A percentile compares a stretch with the other conserved stretches of the same genome.
Evolutionary conservation across 306 rosid genomes (phyloP).

Genomic region (Casuarina glauca): DNA sequence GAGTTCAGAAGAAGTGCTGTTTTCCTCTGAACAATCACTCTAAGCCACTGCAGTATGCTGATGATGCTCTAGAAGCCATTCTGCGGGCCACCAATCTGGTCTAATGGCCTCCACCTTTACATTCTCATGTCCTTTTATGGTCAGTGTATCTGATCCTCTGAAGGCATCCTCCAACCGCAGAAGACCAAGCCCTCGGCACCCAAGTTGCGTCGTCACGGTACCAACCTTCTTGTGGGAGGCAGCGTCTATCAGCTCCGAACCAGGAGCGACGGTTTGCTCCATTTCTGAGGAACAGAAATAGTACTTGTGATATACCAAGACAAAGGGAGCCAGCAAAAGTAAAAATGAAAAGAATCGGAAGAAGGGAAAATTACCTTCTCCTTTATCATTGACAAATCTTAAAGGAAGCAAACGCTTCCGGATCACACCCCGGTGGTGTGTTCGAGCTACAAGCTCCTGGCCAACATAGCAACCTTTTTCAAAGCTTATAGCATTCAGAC

Average conservation of each 20-base stretch:
- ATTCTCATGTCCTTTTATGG: constrained; percentile 54
- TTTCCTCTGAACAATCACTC: background rate
- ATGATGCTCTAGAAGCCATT: constrained; percentile 41
- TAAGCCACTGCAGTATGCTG: constrained; percentile 29
- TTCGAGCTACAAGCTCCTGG: constrained; percentile 87
- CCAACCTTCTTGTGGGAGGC: constrained; percentile 66
- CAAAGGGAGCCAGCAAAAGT: too few relatives aligned
- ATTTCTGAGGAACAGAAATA: constrained; percentile 42
- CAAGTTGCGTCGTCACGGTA: constrained; percentile 56
- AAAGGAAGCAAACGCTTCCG: constrained; percentile 76
- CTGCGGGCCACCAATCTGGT: constrained; percentile 63
- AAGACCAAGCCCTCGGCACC: constrained; percentile 75
- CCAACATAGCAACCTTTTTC: constrained; percentile 97
- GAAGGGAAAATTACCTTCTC: constrained; percentile 54
- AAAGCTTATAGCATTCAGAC: constrained; percentile 87
- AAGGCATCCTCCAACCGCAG: constrained; percentile 70
- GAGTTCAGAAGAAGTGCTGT: background rate
- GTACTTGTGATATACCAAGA: constrained; percentile 13
- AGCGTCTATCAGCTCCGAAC: constrained; percentile 55
- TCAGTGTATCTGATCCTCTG: constrained; percentile 48
- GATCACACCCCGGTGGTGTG: constrained; percentile 87
- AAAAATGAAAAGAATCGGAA: background rate
- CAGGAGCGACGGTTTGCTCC: constrained; percentile 50
- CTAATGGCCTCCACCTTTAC: constrained; percentile 59
- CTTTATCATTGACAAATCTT: constrained; percentile 52